Evolutionary conservation across 2,329 filamentous ascomycete genomes (phyloP).

Genomic region (Chrysoporthe puriensis): DNA sequence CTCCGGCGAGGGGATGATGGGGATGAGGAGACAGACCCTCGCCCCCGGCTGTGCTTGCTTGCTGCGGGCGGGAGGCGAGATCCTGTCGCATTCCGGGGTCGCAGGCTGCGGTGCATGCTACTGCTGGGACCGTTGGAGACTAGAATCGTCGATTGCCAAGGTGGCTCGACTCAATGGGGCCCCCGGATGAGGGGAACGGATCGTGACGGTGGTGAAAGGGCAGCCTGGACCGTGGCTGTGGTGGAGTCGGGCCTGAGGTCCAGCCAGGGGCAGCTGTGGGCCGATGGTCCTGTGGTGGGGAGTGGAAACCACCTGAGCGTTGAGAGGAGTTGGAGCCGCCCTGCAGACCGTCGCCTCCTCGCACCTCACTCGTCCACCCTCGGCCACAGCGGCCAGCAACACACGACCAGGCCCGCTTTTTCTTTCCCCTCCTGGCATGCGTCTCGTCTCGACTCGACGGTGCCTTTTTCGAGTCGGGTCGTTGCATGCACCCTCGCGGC

Average conservation of each 20-base stretch:
- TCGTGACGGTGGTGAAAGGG: conserved; percentile 4
- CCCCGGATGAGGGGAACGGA: conserved; percentile 5
- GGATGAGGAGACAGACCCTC: background rate
- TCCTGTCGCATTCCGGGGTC: background rate
- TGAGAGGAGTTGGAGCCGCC: conserved; percentile 1
- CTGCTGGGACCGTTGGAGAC: conserved; percentile 3
- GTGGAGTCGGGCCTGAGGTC: conserved; percentile 7
- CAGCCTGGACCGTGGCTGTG: conserved; percentile 15
- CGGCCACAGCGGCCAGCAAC: conserved; percentile 11
- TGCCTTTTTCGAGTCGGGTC: background rate
- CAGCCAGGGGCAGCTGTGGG: conserved; percentile 2
- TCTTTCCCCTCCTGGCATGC: background rate
- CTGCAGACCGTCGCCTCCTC: conserved; percentile 4
- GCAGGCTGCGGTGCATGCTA: background rate
- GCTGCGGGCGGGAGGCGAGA: background rate
- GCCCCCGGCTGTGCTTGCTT: conserved; percentile 2
- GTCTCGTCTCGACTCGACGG: background rate
- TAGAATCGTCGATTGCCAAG: background rate
- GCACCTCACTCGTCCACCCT: conserved; percentile 23
- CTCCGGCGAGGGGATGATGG: background rate
- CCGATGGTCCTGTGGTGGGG: background rate
- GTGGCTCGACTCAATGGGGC: background rate
- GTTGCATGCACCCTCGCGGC: conserved; percentile 7
- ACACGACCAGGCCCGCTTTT: conserved; percentile 18
- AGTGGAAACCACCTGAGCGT: background rate